A percentile compares a stretch with the other conserved stretches of the same genome.
phyloP scores from a whole-genome alignment of 371 early-diverging fungal species.

The Smittium culicis region DNA sequence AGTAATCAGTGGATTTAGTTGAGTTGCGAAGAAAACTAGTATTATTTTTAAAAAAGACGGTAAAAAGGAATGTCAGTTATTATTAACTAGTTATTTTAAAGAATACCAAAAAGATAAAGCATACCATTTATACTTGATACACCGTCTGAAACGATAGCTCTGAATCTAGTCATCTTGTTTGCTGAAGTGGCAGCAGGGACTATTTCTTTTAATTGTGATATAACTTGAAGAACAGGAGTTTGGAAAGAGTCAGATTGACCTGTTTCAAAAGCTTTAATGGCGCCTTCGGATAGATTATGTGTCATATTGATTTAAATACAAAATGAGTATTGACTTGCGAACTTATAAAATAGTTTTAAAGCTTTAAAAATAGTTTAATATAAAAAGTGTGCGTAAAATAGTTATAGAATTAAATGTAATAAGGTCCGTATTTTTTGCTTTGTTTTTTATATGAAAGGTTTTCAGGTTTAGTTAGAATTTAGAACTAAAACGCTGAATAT shows the following conservation, averaged over 20 bases:
- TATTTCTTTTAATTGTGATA: slow-evolving; percentile 10
- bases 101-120: neutral
- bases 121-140: slow-evolving; percentile 8
- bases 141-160: slow-evolving; percentile 11
- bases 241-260: neutral
- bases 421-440: too few species aligned
- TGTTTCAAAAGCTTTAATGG: slow-evolving; percentile 11
- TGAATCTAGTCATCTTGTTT: slow-evolving; percentile 5
- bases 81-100: too few species aligned
- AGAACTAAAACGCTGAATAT: too few species aligned
- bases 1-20: slow-evolving; percentile 9
- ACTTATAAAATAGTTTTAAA: too few species aligned
- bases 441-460: too few species aligned
- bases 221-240: slow-evolving; percentile 5
- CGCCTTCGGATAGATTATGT: slow-evolving; percentile 3
- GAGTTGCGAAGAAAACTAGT: slow-evolving; percentile 13
- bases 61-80: too few species aligned
- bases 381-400: too few species aligned
- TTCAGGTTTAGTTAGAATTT: too few species aligned
- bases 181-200: neutral
- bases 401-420: too few species aligned
- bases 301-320: neutral
- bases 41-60: too few species aligned
- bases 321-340: too few species aligned
- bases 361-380: too few species aligned